These are phyloP conservation scores for Hemileia vastatrix DNA, from an alignment of 1,284 basidiomycete species.

Conservation along the genomic window DNA sequence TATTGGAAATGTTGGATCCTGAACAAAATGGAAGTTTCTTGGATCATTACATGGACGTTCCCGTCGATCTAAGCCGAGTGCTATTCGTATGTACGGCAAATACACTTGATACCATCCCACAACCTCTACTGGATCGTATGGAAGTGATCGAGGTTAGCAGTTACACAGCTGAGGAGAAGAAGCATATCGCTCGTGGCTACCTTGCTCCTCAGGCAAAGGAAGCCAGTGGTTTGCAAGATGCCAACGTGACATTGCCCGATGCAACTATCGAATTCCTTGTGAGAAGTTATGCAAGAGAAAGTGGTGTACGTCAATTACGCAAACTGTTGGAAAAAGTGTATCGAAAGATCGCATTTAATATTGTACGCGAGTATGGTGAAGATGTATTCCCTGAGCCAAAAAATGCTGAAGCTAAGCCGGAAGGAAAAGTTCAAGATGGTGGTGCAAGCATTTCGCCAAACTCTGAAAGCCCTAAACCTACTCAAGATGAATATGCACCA, in stretches of 20 bases:
- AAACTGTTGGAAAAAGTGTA: conserved; percentile 87
- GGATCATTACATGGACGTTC: conserved; percentile 74
- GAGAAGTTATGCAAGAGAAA: conserved; percentile 93
- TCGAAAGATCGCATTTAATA: conserved; percentile 86
- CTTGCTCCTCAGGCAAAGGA: conserved; percentile 91
- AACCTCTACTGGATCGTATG: conserved; percentile 78
- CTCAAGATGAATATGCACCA: conserved; percentile 24
- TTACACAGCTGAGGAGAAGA: conserved; percentile 95
- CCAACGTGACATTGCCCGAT: conserved; percentile 66
- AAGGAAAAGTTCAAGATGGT: conserved; percentile 24
- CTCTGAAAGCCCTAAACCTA: conserved; percentile 29
- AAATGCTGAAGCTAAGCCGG: conserved; percentile 26
- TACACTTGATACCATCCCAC: conserved; percentile 88
- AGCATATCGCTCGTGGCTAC: conserved; percentile 81
- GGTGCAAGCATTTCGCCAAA: conserved; percentile 41
- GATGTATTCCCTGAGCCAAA: conserved; percentile 65
- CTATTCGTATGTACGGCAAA: conserved; percentile 96
- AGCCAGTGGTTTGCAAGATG: conserved; percentile 70
- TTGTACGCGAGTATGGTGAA: conserved; percentile 89
- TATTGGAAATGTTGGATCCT: conserved; percentile 95
- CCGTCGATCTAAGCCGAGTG: conserved; percentile 88
- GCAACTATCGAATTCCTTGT: conserved; percentile 79
- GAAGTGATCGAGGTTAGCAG: conserved; percentile 94
- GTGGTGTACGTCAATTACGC: conserved; percentile 86
- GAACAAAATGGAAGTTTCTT: conserved; percentile 95